These are phyloP conservation scores for Beauveria medogensis DNA, from an alignment of 2,329 filamentous ascomycete genomes.

Conservation along the genomic window DNA sequence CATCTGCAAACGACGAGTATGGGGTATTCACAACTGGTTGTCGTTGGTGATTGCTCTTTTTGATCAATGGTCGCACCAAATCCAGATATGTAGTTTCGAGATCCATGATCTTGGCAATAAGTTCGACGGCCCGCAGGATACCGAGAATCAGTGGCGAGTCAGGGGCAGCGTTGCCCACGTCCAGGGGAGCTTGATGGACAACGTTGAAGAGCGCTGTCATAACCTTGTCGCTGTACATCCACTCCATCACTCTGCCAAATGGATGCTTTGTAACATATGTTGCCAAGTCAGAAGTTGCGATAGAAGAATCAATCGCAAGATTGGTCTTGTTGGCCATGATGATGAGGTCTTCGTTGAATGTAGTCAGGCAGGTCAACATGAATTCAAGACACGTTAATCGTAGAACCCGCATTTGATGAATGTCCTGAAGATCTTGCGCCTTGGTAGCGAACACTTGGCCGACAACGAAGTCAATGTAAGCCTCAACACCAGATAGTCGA, in stretches of 20 bases:
- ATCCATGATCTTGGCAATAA: slow-evolving; percentile 75
- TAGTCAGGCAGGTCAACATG: slow-evolving; percentile 66
- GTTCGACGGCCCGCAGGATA: slow-evolving; percentile 71
- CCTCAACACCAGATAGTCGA: slow-evolving; percentile 75
- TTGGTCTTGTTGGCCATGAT: slow-evolving; percentile 73
- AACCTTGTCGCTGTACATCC: slow-evolving; percentile 92
- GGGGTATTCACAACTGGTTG: slow-evolving; percentile 58
- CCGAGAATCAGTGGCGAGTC: slow-evolving; percentile 77
- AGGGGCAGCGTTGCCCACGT: slow-evolving; percentile 62
- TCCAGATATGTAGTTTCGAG: slow-evolving; percentile 88
- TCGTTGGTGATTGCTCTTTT: slow-evolving; percentile 52
- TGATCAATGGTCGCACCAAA: slow-evolving; percentile 73
- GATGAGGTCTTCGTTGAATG: slow-evolving; percentile 91
- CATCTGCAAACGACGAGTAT: slow-evolving; percentile 87
- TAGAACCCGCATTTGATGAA: slow-evolving; percentile 63
- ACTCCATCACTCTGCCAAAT: slow-evolving; percentile 92
- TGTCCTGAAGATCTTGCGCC: slow-evolving; percentile 55
- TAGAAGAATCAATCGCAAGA: slow-evolving; percentile 65
- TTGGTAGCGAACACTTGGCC: slow-evolving; percentile 67
- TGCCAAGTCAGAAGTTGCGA: slow-evolving; percentile 65
- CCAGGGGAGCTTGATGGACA: slow-evolving; percentile 66
- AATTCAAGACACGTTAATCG: slow-evolving; percentile 79
- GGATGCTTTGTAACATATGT: slow-evolving; percentile 83
- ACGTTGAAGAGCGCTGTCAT: slow-evolving; percentile 70
- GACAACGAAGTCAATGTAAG: slow-evolving; percentile 86